These are phyloP conservation scores for Hordeum pubiflorum DNA, from an alignment of 202 grass and related monocot species.

Conservation along the genomic window DNA sequence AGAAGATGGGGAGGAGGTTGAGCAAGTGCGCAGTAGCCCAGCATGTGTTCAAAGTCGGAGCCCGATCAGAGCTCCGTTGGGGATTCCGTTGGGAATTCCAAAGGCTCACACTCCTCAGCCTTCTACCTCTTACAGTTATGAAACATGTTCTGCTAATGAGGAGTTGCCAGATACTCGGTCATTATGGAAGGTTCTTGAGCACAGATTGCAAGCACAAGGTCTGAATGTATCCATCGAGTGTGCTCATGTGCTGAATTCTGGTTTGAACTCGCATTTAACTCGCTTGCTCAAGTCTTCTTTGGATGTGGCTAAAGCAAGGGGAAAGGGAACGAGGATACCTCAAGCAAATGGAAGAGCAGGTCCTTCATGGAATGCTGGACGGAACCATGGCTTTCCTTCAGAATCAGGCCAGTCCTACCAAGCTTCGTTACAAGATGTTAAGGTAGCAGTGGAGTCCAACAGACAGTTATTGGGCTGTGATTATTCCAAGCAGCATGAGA, in stretches of 20 bases:
- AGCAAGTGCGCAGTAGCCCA: slow-evolving; percentile 37
- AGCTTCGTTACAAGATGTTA: slow-evolving; percentile 39
- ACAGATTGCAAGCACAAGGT: slow-evolving; percentile 21
- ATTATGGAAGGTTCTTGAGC: slow-evolving; percentile 12
- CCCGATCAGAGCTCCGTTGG: slow-evolving; percentile 39
- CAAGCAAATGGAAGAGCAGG: neutral
- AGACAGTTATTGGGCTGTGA: slow-evolving; percentile 26
- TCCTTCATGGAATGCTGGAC: neutral
- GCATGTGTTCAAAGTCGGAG: slow-evolving; percentile 38
- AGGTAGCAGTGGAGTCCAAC: slow-evolving; percentile 32
- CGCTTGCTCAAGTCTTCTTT: slow-evolving; percentile 26
- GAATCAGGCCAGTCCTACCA: neutral
- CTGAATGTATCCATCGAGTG: slow-evolving; percentile 30
- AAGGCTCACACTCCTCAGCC: neutral
- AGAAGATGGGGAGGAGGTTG: slow-evolving; percentile 47
- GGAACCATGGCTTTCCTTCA: neutral
- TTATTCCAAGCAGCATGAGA: slow-evolving; percentile 37
- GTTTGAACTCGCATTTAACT: slow-evolving; percentile 35
- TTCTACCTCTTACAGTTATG: slow-evolving; percentile 11
- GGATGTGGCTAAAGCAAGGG: slow-evolving; percentile 33
- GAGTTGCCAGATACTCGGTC: slow-evolving; percentile 33
- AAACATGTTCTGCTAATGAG: neutral
- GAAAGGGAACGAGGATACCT: neutral
- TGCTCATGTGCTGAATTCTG: slow-evolving; percentile 38
- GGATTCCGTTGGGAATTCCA: slow-evolving; percentile 26